Evolutionary conservation across 2,329 filamentous ascomycete genomes (phyloP), one percentile per base, ranked within the genome.

Genomic region (Sarocladiaceae sp.): DNA sequence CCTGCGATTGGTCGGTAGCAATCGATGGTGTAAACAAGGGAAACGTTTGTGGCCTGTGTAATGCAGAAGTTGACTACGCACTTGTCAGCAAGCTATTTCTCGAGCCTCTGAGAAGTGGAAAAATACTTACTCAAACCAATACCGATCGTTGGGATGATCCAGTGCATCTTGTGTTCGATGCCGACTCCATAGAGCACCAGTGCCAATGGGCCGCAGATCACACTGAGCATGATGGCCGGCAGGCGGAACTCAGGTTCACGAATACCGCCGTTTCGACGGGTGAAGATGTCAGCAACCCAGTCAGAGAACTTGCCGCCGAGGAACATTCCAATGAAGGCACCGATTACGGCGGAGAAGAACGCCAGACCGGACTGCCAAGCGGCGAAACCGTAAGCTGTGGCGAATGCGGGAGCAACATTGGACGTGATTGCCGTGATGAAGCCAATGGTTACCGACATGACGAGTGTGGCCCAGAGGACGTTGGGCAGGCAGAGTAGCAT

Each of bases 341-440:
- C 76, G 12, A 79, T 57, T 13, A 77, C 57, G 12, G 67, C 68
- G 1, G 72, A 58, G 20, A 77, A 61, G 56, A 79, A 80, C 54
- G 71, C 74, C 3, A 80, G 68, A 2, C 76, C 77, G 1, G 63
- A 69, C 60, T 72, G 72, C 62, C 64, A 75, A 1, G 71, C 57
- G 50, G 66, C 52, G 52, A 76, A 74, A 23, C 59, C 63, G 54
- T 75, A 75, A 0, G 70, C 59, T 0, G 58, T 68, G 74, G 37
- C 37, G 17, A 22, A 40, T n/a, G 74, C 73, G 1, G 66, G 55
- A 2, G 70, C 67, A 5, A 73, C 74, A 52, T 79, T 80, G 39
- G 78, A 75, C 0, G 75, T 73, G 8, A 80, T 73, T 28, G 77
- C 76, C 0, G 77, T 73, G 2, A 77, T 60, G 61, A 79, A 79